Base-by-base conservation (phyloP, 1,284 basidiomycete species). In the Malassezia slooffiae region DNA sequence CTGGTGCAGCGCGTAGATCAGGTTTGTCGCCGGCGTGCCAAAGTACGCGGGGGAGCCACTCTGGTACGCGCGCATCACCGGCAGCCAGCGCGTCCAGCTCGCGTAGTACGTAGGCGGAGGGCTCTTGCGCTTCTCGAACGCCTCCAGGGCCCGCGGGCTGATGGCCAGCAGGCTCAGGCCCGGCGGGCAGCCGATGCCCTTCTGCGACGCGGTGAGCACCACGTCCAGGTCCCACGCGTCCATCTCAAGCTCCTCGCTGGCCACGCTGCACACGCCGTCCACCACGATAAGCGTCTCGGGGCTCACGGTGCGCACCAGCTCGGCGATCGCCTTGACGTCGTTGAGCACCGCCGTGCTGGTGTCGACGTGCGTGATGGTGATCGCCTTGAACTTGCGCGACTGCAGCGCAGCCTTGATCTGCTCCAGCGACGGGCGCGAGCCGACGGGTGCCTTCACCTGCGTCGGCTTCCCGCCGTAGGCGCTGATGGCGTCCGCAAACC, bases 251-350 rank as follows among this genome's bases (percentile, higher is more conserved):
- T 96, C 88, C 71, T 97, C 91, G 57, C 83, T 89, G 0, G 85
- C 91, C 11, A 96, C 89, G 6, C 88, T 82, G 74, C 93, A 97
- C 22, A 97, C 93, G 31, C 80, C 87, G 68, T 97, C 91, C 46
- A 91, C 75, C 16, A 87, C 76, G 41, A 95, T 74, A 50, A 97
- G 75, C 1, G 89, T 85, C 24, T 86, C 79, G 4, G 93, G 91
- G 3, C 85, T 88, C 57, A 85, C 77, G 34, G 77, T 75, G 62
- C 77, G 78, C 43, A 91, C 83, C 4, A 81, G 76, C 54, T 80
- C 79, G 17, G 81, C 80, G 57, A 96, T 79, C 28, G 77, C 78
- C 64, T 84, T 81, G 35, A 83, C 82, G 61, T 91, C 78, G 21
- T 86, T 86, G 33, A 97, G 77, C 10, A 97, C 91, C 49, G 77